These are phyloP conservation scores for Ustilago lituana DNA, from an alignment of 1,284 basidiomycete species.

Conservation along the genomic window DNA sequence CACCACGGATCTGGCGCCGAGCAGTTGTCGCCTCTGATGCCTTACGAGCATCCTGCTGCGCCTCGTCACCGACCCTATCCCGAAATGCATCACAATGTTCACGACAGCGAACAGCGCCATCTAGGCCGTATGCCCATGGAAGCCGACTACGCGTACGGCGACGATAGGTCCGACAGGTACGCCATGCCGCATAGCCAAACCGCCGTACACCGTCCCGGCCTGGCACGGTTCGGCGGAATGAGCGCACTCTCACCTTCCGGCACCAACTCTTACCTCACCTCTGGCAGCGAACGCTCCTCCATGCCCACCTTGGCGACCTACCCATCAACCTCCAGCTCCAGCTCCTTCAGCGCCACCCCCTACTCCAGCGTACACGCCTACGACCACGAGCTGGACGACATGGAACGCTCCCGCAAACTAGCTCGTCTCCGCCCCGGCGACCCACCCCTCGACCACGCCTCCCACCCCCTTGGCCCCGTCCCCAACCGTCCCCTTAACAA, in stretches of 20 bases:
- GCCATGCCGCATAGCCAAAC: slow-evolving; percentile 9
- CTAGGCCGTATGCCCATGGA: slow-evolving; percentile 23
- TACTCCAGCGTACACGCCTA: slow-evolving; percentile 15
- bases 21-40: slow-evolving; percentile 19
- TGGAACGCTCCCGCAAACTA: slow-evolving; percentile 30
- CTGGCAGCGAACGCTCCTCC: slow-evolving; percentile 33
- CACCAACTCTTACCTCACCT: slow-evolving; percentile 24
- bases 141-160: slow-evolving; percentile 19
- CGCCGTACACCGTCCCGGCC: slow-evolving; percentile 25
- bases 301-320: slow-evolving; percentile 23
- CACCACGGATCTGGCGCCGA: slow-evolving; percentile 8
- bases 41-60: slow-evolving; percentile 11
- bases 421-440: slow-evolving; percentile 11
- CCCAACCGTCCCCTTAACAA: not conserved
- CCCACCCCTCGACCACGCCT: not conserved
- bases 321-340: slow-evolving; percentile 20
- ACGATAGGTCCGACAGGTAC: slow-evolving; percentile 23
- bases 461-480: not conserved
- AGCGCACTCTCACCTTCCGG: slow-evolving; percentile 19
- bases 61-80: slow-evolving; percentile 27
- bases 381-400: slow-evolving; percentile 37
- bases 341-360: slow-evolving; percentile 16
- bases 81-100: slow-evolving; percentile 18
- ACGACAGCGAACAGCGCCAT: slow-evolving; percentile 20
- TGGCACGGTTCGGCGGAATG: slow-evolving; percentile 14